A percentile compares a stretch with the other conserved stretches of the same genome.
These are phyloP conservation scores for Colletotrichum ledebouriae DNA, from an alignment of 2,329 filamentous ascomycete species.

Conservation along the genomic window DNA sequence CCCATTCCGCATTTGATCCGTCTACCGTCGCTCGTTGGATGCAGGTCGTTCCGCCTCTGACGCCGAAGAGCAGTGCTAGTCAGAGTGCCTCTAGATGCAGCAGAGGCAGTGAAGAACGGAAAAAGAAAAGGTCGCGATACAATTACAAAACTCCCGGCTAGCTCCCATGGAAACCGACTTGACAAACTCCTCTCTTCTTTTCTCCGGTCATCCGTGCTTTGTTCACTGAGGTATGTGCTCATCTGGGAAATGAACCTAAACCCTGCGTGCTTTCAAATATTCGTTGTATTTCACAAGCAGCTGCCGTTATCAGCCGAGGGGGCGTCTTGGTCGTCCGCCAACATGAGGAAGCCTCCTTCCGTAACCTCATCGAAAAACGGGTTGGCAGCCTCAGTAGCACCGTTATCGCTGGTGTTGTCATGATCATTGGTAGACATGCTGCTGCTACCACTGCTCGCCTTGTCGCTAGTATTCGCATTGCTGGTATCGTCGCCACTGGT, in stretches of 20 bases:
- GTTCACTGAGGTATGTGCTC: not conserved
- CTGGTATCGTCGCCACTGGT: slow-evolving; percentile 6
- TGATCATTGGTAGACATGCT: slow-evolving; percentile 2
- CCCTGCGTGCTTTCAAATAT: not conserved
- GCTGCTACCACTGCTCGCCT: slow-evolving; percentile 4
- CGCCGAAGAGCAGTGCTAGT: slow-evolving; percentile 19
- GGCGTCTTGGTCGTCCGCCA: slow-evolving; percentile 4
- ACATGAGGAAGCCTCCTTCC: slow-evolving; percentile 18
- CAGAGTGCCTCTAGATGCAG: slow-evolving; percentile 2
- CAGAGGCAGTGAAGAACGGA: not conserved
- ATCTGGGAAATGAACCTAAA: not conserved
- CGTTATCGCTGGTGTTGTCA: not conserved
- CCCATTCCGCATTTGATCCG: not conserved
- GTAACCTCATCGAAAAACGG: not conserved
- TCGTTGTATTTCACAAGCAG: not conserved
- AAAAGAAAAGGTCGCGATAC: slow-evolving; percentile 19
- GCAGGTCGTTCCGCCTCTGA: slow-evolving; percentile 23
- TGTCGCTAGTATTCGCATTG: not conserved
- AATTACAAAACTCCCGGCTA: slow-evolving; percentile 32
- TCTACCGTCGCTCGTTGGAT: slow-evolving; percentile 20
- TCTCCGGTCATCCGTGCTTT: slow-evolving; percentile 8
- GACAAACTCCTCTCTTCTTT: slow-evolving; percentile 1
- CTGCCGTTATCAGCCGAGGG: slow-evolving; percentile 33
- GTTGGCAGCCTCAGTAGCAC: too few species aligned
- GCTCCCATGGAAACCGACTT: slow-evolving; percentile 15